phyloP scores from a whole-genome alignment of 257 asterid genomes.

The Rehmannia glutinosa region DNA sequence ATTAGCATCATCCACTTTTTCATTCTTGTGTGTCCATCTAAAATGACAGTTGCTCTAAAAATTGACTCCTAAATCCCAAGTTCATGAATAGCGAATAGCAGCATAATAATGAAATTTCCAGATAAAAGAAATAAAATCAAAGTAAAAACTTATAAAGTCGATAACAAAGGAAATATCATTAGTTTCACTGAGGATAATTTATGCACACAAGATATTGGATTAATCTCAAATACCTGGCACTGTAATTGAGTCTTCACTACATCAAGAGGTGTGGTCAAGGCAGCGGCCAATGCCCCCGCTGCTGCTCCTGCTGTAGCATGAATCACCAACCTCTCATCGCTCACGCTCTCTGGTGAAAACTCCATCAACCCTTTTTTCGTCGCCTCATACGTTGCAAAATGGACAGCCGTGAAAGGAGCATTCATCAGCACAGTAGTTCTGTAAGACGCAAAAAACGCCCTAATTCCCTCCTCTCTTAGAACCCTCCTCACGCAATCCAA shows the following conservation, averaged over 20 bases:
- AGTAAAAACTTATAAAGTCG: no score
- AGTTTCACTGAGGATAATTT: background rate
- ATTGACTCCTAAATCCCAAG: no score
- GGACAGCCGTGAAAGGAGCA: constrained; percentile 95
- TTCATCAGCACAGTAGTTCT: constrained; percentile 90
- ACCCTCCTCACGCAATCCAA: constrained; percentile 76
- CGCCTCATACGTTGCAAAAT: constrained; percentile 90
- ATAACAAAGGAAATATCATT: no score
- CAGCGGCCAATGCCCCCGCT: constrained; percentile 91
- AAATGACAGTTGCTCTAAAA: no score
- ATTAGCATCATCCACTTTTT: no score
- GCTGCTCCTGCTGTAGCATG: constrained; percentile 98
- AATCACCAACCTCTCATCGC: constrained; percentile 65
- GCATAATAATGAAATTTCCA: background rate
- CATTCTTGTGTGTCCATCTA: no score
- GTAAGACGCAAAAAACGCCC: constrained; percentile 80
- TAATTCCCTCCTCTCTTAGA: constrained; percentile 71
- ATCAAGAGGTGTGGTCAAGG: constrained; percentile 86
- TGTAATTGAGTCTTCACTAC: constrained; percentile 96
- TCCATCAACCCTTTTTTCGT: constrained; percentile 65
- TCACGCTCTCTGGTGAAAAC: constrained; percentile 55
- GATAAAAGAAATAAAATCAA: background rate
- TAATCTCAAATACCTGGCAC: constrained; percentile 66
- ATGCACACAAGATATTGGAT: background rate
- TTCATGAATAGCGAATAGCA: background rate